Evolutionary conservation across 2,329 filamentous ascomycete genomes (phyloP).

Genomic region (Cryoendolithus antarcticus): DNA sequence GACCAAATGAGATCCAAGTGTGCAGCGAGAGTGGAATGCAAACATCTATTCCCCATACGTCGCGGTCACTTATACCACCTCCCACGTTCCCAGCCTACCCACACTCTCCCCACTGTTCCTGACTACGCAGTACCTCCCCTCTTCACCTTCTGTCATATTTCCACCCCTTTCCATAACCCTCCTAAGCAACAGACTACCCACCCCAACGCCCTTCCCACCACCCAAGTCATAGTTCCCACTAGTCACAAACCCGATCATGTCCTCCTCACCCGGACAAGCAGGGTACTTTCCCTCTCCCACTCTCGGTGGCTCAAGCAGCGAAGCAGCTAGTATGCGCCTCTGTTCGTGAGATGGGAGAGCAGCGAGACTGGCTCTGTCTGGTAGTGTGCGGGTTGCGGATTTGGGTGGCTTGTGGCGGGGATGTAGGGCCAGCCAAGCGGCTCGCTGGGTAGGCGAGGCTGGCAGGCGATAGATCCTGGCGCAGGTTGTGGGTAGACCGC

Average conservation of each 20-base stretch:
- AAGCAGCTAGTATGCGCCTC: conserved; percentile 24
- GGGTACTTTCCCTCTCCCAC: conserved; percentile 38
- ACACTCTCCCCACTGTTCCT: conserved; percentile 67
- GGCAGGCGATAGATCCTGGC: conserved; percentile 83
- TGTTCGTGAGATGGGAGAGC: too few relatives aligned
- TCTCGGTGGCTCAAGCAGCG: conserved; percentile 32
- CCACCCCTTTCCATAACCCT: conserved; percentile 33
- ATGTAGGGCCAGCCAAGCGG: conserved; percentile 57
- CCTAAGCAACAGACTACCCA: conserved; percentile 56
- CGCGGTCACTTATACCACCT: conserved; percentile 28
- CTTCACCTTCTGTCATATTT: conserved; percentile 21
- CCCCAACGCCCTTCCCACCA: conserved; percentile 60
- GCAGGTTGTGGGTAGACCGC: conserved; percentile 58
- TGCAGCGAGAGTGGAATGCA: too few relatives aligned
- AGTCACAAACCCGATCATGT: conserved; percentile 84
- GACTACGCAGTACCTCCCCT: conserved; percentile 59
- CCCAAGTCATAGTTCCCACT: conserved; percentile 72
- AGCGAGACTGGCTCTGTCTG: too few relatives aligned
- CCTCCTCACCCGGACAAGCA: conserved; percentile 56
- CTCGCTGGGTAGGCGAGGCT: conserved; percentile 41
- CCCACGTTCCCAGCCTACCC: conserved; percentile 71
- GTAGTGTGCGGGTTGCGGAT: not conserved
- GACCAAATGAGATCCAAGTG: too few relatives aligned
- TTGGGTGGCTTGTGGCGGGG: conserved; percentile 15
- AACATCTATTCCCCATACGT: too few relatives aligned